Evolutionary conservation across 768 basidiomycete genomes (phyloP).

Genomic region (Hypholoma fasciculare): DNA sequence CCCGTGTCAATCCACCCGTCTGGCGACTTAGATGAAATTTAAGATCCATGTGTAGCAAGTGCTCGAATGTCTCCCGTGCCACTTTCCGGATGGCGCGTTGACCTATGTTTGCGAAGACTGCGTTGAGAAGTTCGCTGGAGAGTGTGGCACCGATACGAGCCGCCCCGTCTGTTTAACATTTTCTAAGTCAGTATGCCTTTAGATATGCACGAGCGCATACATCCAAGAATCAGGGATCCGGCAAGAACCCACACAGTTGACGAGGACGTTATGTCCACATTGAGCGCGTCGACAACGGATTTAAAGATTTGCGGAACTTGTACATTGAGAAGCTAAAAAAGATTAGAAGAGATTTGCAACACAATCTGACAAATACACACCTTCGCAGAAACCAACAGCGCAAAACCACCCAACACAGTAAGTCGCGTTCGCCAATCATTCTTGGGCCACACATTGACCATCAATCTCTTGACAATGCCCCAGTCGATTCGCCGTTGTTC

Average conservation of each 20-base stretch:
- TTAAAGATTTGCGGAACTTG: constrained; percentile 99
- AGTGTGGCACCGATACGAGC: constrained; percentile 89
- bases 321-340: constrained; percentile 80
- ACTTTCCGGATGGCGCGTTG: constrained; percentile 94
- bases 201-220: constrained; percentile 49
- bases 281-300: constrained; percentile 83
- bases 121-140: constrained; percentile 91
- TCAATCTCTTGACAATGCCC: constrained; percentile 80
- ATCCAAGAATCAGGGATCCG: constrained; percentile 88
- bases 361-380: constrained; percentile 2
- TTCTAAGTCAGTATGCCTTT: background rate
- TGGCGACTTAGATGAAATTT: constrained; percentile 91
- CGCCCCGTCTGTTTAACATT: constrained; percentile 66
- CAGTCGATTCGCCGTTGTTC: constrained; percentile 79
- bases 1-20: constrained; percentile 93
- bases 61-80: constrained; percentile 93
- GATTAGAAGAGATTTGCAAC: background rate
- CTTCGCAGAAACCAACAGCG: constrained; percentile 17
- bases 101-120: constrained; percentile 94
- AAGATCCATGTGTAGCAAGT: constrained; percentile 87
- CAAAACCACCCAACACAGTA: constrained; percentile 82
- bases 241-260: constrained; percentile 90
- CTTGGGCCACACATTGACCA: constrained; percentile 91
- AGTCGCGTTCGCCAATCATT: constrained; percentile 79
- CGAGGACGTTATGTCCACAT: constrained; percentile 71